A percentile compares a stretch with the other conserved stretches of the same genome.
Conservation (phyloP, 1,284 basidiomycete genomes). For the Exobasidium cylindrosporum region DNA sequence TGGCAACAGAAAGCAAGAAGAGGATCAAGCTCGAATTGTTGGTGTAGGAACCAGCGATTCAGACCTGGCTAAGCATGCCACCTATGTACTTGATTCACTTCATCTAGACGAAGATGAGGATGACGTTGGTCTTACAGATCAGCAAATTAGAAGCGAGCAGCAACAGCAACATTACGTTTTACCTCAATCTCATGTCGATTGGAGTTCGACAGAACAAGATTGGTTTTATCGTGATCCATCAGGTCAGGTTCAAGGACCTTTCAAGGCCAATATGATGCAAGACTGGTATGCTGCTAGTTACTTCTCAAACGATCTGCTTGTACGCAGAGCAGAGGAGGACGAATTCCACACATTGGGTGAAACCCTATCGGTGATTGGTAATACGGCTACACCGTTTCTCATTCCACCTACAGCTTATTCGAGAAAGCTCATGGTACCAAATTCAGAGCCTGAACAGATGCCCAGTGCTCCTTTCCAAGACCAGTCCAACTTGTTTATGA, state of each 20-base stretch:
- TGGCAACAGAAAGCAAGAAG: background rate
- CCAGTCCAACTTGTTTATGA: background rate
- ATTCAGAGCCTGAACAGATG: background rate
- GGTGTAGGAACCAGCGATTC: constrained; percentile 17
- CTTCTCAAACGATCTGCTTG: constrained; percentile 78
- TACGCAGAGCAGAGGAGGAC: constrained; percentile 65
- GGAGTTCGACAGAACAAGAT: constrained; percentile 65
- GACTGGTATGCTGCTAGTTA: constrained; percentile 91
- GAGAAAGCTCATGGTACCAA: background rate
- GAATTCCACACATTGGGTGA: constrained; percentile 56
- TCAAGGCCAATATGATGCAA: constrained; percentile 86
- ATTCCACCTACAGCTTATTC: constrained; percentile 28
- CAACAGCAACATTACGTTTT: background rate
- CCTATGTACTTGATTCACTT: constrained; percentile 33
- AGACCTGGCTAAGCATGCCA: constrained; percentile 35
- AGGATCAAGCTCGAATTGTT: background rate
- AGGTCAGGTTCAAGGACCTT: constrained; percentile 90
- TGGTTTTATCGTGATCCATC: constrained; percentile 91
- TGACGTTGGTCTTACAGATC: background rate
- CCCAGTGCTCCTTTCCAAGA: background rate
- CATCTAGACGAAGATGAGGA: constrained; percentile 37
- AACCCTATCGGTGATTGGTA: constrained; percentile 50
- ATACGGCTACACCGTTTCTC: constrained; percentile 55
- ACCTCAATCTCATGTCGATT: constrained; percentile 13
- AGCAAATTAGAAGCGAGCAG: background rate